Evolutionary conservation across 345 rosid genomes (phyloP), one percentile per base, ranked within the genome.

Genomic region (Mangifera indica): DNA sequence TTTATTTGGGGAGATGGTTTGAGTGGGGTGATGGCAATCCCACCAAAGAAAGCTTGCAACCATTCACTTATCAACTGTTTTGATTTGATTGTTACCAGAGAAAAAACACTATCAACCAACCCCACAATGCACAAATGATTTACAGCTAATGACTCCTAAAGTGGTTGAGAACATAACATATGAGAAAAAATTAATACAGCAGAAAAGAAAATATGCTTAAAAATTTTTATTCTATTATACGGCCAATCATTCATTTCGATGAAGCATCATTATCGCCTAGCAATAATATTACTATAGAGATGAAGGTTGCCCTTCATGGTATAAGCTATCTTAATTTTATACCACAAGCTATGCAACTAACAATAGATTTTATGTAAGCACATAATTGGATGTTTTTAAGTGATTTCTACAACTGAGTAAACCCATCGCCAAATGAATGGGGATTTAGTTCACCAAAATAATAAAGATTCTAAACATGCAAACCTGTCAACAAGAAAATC

Each of bases 401-500:
- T 29, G 32, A 29, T 29, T 29, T 29, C 32, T 29, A 29, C 32
- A 1, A 29, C 32, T 29, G 3, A 29, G 32, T 29, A 29, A 29
- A 29, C 32, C 32, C 32, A 29, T 1, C 32, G 3, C 32, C 32
- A 29, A 29, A 29, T 1, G 32, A 29, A 29, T 29, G 32, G 3
- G 32, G 32, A 29, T 29, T 29, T 29, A 29, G 32, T 29, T 1
- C 18, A 48, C 58, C 24, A 59, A 17, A 63, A 60, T 55, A 62
- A 24, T 7, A 3, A 69, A 7, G 45, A 21, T 66, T 9, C 59
- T 56, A 51, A 67, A 60, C 12, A 63, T 14, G 58, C 82, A 73
- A 60, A 92, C 98, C 98, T 90, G 88, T 95, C 98, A 67, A 89
- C 97, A 18, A 92, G 89, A 81, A 60, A 88, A 85, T 92, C 97